Conservation (phyloP, 1,139 yeast genomes). For the Ogataea hybrid region DNA sequence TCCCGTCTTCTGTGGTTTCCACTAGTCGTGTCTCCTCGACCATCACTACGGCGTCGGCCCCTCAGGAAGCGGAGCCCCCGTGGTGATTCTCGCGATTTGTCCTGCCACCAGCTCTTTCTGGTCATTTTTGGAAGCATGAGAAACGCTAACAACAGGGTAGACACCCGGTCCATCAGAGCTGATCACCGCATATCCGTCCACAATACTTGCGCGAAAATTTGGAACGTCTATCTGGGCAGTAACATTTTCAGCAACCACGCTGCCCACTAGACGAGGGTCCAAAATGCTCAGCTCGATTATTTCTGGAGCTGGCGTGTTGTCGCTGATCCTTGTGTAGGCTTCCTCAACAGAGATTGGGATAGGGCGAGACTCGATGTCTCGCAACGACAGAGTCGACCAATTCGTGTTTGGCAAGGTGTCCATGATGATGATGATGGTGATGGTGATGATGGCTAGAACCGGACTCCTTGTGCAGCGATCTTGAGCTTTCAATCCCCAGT, state of each 20-base stretch:
- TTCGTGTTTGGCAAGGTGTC: slow-evolving; percentile 31
- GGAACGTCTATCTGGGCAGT: slow-evolving; percentile 41
- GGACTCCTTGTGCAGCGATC: slow-evolving; percentile 34
- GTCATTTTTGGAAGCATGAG: slow-evolving; percentile 39
- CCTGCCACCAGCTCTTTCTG: slow-evolving; percentile 30
- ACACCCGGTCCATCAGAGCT: slow-evolving; percentile 43
- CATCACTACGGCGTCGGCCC: slow-evolving; percentile 50
- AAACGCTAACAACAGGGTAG: slow-evolving; percentile 38
- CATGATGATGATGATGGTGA: slow-evolving; percentile 4
- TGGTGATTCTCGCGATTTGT: slow-evolving; percentile 43
- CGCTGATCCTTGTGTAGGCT: slow-evolving; percentile 35
- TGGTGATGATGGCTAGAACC: slow-evolving; percentile 13
- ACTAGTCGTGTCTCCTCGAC: slow-evolving; percentile 46
- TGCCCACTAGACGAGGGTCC: slow-evolving; percentile 32
- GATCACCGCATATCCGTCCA: slow-evolving; percentile 50
- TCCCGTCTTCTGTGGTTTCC: slow-evolving; percentile 33
- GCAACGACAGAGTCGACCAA: slow-evolving; percentile 36
- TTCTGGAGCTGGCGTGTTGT: slow-evolving; percentile 29
- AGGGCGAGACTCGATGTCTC: slow-evolving; percentile 45
- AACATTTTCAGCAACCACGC: slow-evolving; percentile 40
- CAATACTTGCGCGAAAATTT: slow-evolving; percentile 47
- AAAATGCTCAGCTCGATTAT: slow-evolving; percentile 26
- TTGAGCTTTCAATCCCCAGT: slow-evolving; percentile 33
- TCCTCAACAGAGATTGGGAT: slow-evolving; percentile 39
- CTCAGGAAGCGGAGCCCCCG: slow-evolving; percentile 52